phyloP scores from a whole-genome alignment of 2,329 filamentous ascomycete species.

The Aaosphaeria pasadenensis region DNA sequence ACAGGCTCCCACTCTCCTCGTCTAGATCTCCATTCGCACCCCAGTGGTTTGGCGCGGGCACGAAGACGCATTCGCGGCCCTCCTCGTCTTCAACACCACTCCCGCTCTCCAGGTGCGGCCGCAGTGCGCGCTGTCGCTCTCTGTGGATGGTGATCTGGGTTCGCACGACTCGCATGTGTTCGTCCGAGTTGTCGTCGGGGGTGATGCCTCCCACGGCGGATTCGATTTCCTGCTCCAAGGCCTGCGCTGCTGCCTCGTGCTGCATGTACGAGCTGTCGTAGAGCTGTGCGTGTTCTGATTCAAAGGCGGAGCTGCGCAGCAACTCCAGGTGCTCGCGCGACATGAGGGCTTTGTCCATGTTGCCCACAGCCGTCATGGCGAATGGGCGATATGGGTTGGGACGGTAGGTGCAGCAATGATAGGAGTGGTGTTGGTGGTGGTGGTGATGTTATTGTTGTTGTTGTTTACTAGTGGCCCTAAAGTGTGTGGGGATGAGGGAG shows the following conservation, averaged over 20 bases:
- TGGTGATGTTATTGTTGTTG: no score
- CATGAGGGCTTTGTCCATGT: conserved; percentile 12
- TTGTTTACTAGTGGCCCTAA: not conserved
- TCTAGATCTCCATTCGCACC: conserved; percentile 36
- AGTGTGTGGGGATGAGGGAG: not conserved
- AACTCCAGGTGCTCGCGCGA: conserved; percentile 30
- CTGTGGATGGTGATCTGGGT: conserved; percentile 35
- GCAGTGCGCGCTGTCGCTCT: conserved; percentile 30
- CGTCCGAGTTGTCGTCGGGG: conserved; percentile 35
- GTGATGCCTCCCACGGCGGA: conserved; percentile 30
- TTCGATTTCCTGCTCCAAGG: conserved; percentile 32
- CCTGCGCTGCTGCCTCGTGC: conserved; percentile 32
- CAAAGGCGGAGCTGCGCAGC: conserved; percentile 35
- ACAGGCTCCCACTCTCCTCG: conserved; percentile 35
- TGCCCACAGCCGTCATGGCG: conserved; percentile 19
- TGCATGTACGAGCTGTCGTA: conserved; percentile 36
- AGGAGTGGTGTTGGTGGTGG: no score
- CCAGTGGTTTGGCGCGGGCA: conserved; percentile 37
- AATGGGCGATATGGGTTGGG: not conserved
- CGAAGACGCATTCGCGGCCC: conserved; percentile 35
- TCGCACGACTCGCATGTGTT: conserved; percentile 30
- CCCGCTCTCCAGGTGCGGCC: conserved; percentile 35
- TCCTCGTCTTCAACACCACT: conserved; percentile 34
- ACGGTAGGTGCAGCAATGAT: not conserved
- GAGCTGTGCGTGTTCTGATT: conserved; percentile 36